These are phyloP conservation scores for Dichotomocladium elegans DNA, from an alignment of 371 early-diverging fungal species.

Conservation along the genomic window DNA sequence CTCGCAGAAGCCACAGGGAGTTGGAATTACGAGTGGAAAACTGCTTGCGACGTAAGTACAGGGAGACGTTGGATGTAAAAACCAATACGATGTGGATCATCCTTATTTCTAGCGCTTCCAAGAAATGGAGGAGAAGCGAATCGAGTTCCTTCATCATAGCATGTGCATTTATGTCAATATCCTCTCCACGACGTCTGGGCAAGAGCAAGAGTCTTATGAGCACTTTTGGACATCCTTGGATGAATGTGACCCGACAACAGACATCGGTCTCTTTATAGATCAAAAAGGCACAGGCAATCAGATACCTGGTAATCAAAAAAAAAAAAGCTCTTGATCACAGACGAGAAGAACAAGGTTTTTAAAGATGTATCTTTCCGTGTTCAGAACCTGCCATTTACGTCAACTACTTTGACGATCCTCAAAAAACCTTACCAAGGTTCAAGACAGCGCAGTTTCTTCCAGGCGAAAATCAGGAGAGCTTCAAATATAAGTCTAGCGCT, in stretches of 20 bases:
- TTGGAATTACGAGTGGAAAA: constrained; percentile 69
- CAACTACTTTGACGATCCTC: constrained; percentile 37
- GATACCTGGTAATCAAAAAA: constrained; percentile 30
- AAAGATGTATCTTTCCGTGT: background rate
- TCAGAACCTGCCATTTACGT: constrained; percentile 39
- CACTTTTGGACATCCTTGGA: constrained; percentile 68
- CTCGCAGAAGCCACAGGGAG: constrained; percentile 61
- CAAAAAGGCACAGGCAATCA: constrained; percentile 72
- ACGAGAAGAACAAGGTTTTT: too few species aligned
- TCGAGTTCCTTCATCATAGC: constrained; percentile 76
- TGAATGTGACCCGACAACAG: constrained; percentile 63
- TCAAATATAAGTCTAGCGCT: too few species aligned
- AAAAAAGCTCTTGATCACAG: background rate
- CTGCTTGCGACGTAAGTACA: constrained; percentile 65
- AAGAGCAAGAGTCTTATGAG: constrained; percentile 89
- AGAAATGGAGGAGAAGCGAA: constrained; percentile 83
- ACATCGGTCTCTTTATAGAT: constrained; percentile 69
- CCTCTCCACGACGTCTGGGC: constrained; percentile 73
- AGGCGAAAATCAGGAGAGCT: background rate
- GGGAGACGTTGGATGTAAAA: background rate
- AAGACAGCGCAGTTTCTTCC: constrained; percentile 26
- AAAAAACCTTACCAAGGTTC: constrained; percentile 37
- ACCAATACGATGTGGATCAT: background rate
- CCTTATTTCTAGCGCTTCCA: constrained; percentile 61
- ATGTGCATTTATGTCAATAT: constrained; percentile 88